Base-by-base conservation (phyloP, 1,284 basidiomycete genomes). In the Irpex lacteus region DNA sequence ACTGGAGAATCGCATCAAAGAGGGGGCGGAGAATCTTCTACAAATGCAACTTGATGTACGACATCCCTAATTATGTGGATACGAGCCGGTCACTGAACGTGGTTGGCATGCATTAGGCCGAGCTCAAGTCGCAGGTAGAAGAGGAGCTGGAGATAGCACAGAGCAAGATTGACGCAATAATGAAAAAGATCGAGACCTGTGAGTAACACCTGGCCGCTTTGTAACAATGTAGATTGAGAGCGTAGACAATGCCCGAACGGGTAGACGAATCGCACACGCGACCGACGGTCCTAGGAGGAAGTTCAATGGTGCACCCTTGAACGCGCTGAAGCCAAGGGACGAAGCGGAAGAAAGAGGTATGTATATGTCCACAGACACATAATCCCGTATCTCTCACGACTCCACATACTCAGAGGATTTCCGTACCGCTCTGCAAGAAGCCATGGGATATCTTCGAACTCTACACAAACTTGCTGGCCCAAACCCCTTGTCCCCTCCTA, bases 1-100 rank as follows among this genome's bases (percentile, higher is more conserved):
- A 66, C 80, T 89, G 65, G 89, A 93, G 75, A 86, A 85, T 66
- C 85, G 89, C 64, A 93, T 95, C 70, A 91, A 87, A 73, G 92
- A 94, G 75, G 94, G 94, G 15, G 94, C 94, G 0, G 92, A 94
- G 77, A 92, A 90, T 66, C 80, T 96, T 61, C 78, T 96, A 56
- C 85, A 86, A 66, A 86, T 91, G 76, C 79, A 83, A 34, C 76
- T 91, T 49, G 81, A 80, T 60, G 90, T 91, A 71, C 68, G 82
- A 74, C 8, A 32, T 15, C 15, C 15, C 13, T 37, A 36, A 21
- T 32, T 37, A 36, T 37, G 9, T 18, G 21, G 26, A 63, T 61
- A 47, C 32, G 8, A 21, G 44, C n/a, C 50, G 19, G 36, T 15
- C 64, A 36, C 61, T 38, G 60, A 76, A 34, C 32, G 32, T 59